Conservation (phyloP, 139 green algal species). For the Coelastrella sp. region DNA sequence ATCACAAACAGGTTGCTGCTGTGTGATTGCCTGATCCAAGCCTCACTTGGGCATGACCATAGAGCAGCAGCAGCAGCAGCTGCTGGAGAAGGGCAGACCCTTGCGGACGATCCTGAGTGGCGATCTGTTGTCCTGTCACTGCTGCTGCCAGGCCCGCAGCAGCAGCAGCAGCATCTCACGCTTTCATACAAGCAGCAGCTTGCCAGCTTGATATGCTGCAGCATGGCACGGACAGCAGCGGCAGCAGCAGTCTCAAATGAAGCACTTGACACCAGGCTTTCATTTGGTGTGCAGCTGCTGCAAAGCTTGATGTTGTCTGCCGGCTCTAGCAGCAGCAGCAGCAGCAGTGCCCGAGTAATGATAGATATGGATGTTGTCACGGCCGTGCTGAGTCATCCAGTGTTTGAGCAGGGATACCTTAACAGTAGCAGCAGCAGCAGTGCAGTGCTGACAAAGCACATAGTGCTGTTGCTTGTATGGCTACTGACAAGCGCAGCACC, state of each 20-base stretch:
- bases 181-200: constrained; percentile 20
- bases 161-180: constrained; percentile 17
- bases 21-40: not conserved
- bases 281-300: constrained; percentile 15
- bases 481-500: not conserved
- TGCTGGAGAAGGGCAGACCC: not conserved
- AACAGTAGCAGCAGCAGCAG: constrained; percentile 39
- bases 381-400: not conserved
- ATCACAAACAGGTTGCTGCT: not conserved
- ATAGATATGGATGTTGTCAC: not conserved
- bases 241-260: constrained; percentile 11
- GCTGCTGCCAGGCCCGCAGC: not conserved
- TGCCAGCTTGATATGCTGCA: not conserved
- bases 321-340: not conserved
- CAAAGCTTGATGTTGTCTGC: constrained; percentile 9
- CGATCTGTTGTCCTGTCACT: not conserved
- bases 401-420: not conserved
- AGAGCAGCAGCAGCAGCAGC: not conserved
- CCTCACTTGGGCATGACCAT: no score
- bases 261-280: not conserved
- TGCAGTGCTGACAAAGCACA: not conserved
- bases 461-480: constrained; percentile 18
- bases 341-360: not conserved
- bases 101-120: not conserved
- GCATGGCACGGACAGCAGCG: constrained; percentile 16